These are phyloP conservation scores for Tetrastigma voinierianum DNA, from an alignment of 164 flowering plant species.

Conservation along the genomic window DNA sequence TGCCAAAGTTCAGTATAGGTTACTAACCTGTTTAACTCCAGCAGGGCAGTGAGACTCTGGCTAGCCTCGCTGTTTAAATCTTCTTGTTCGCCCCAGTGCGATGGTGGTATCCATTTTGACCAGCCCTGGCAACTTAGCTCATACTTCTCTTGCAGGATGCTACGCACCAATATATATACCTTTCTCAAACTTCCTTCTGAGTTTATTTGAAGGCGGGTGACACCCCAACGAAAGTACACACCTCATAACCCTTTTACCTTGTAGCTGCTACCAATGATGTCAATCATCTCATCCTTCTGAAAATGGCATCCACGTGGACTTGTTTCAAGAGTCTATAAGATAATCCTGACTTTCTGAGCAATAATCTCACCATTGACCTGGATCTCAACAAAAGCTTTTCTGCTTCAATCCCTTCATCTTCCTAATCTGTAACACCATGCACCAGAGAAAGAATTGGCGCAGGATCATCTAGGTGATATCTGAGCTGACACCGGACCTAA, in stretches of 20 bases:
- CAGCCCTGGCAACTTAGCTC: constrained; percentile 84
- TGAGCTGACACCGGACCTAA: too few species aligned
- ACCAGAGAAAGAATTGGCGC: neutral
- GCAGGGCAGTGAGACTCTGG: constrained; percentile 53
- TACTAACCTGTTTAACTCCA: constrained; percentile 74
- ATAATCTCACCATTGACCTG: constrained; percentile 78
- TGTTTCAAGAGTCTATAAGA: constrained; percentile 75
- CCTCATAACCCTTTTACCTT: constrained; percentile 88
- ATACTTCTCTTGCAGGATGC: constrained; percentile 84
- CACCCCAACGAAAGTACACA: constrained; percentile 97
- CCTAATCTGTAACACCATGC: constrained; percentile 46
- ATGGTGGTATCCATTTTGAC: constrained; percentile 85
- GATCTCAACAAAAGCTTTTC: constrained; percentile 79
- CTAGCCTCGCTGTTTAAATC: constrained; percentile 72
- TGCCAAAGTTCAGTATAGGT: neutral
- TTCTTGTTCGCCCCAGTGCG: constrained; percentile 90
- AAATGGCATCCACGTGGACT: constrained; percentile 68
- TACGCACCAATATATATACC: constrained; percentile 84
- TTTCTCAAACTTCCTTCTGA: constrained; percentile 77
- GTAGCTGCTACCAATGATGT: constrained; percentile 77
- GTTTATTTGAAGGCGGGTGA: constrained; percentile 81
- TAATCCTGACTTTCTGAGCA: constrained; percentile 74
- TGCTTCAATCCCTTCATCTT: constrained; percentile 88
- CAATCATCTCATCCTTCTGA: constrained; percentile 89
- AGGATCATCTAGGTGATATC: neutral